Evolutionary conservation across 345 rosid genomes (phyloP).

Genomic region (Dipteronia dyeriana): DNA sequence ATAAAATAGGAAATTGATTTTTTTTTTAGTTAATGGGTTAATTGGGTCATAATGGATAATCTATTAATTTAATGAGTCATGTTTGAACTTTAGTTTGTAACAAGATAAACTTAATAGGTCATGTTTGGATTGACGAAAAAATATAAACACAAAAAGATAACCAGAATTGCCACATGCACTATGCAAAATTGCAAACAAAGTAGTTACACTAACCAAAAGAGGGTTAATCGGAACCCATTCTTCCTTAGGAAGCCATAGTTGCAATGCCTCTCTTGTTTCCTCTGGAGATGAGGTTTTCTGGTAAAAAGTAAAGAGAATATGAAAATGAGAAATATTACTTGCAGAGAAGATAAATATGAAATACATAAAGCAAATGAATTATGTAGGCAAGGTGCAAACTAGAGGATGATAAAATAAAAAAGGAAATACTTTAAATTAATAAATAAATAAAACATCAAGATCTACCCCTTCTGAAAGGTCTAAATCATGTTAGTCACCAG

Average conservation of each 20-base stretch:
- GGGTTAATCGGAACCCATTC: constrained; percentile 92
- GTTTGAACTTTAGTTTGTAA: no score
- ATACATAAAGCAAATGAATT: neutral
- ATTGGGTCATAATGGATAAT: no score
- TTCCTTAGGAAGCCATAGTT: constrained; percentile 93
- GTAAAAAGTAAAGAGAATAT: constrained; percentile 17
- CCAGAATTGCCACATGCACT: neutral
- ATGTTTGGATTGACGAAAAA: no score
- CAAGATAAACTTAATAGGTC: no score
- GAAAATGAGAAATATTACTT: constrained; percentile 4
- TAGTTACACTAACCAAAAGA: constrained; percentile 62
- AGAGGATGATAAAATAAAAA: neutral
- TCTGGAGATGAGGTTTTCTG: constrained; percentile 82
- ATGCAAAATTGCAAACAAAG: constrained; percentile 10
- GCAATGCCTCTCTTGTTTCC: constrained; percentile 84
- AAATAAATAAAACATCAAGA: neutral
- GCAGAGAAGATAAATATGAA: neutral
- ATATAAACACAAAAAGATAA: no score
- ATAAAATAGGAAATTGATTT: no score
- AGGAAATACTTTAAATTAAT: neutral
- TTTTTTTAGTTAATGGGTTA: no score
- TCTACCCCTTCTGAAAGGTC: neutral
- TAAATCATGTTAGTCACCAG: neutral
- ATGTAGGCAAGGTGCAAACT: neutral
- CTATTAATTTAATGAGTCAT: no score